Evolutionary conservation across 108 stramenopile species (phyloP).

Genomic region (Nitzschia sp.): DNA sequence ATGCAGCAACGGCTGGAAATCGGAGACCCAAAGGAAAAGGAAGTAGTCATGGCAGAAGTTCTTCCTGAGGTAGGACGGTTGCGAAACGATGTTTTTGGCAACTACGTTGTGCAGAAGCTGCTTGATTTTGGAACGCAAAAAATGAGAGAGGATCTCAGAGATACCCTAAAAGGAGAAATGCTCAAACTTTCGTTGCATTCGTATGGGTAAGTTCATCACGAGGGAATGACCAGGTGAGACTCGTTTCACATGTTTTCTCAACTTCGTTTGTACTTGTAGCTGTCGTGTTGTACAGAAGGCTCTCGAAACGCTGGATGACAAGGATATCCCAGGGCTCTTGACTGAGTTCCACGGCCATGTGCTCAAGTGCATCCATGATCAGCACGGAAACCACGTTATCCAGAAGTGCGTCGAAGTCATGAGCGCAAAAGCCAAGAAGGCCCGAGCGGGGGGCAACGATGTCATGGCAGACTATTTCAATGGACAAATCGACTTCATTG

Average conservation of each 20-base stretch:
- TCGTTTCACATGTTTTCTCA: not conserved
- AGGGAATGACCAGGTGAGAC: too few species aligned
- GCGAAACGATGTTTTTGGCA: slow-evolving; percentile 90
- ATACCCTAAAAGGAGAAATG: slow-evolving; percentile 75
- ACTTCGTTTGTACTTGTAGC: slow-evolving; percentile 24
- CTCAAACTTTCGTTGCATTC: slow-evolving; percentile 81
- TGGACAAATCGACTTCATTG: slow-evolving; percentile 89
- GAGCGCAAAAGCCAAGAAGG: slow-evolving; percentile 52
- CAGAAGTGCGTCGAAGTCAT: slow-evolving; percentile 94
- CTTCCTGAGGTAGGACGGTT: slow-evolving; percentile 70
- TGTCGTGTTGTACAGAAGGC: slow-evolving; percentile 96
- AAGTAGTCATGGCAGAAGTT: slow-evolving; percentile 84
- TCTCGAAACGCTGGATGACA: slow-evolving; percentile 75
- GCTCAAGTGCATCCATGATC: slow-evolving; percentile 92
- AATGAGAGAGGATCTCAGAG: slow-evolving; percentile 65
- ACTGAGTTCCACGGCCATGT: slow-evolving; percentile 85
- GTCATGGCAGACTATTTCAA: slow-evolving; percentile 43
- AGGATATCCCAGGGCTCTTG: slow-evolving; percentile 75
- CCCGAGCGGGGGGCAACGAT: slow-evolving; percentile 41
- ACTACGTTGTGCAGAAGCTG: slow-evolving; percentile 97
- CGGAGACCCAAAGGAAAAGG: slow-evolving; percentile 71
- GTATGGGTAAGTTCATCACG: slow-evolving; percentile 75
- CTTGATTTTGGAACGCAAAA: slow-evolving; percentile 87
- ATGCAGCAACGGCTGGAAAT: slow-evolving; percentile 94
- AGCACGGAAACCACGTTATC: slow-evolving; percentile 97